Evolutionary conservation across 2,329 filamentous ascomycete species (phyloP).

Genomic region (Scedosporium minutisporum): DNA sequence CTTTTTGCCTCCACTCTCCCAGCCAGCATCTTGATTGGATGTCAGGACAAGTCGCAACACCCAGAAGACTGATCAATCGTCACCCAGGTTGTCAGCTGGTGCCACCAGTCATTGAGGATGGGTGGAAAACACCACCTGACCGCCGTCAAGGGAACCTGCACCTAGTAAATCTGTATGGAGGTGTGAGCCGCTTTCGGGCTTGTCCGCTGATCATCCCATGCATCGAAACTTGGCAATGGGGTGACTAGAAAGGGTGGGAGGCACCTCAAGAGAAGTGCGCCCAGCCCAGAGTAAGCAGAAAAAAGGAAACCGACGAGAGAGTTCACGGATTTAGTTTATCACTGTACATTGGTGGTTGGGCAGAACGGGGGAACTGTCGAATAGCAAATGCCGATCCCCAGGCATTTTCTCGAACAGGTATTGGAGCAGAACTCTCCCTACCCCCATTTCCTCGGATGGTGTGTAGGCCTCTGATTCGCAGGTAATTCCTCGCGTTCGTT

Average conservation of each 20-base stretch:
- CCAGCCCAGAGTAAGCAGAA: too few relatives aligned
- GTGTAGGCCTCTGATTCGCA: not conserved
- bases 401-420: too few relatives aligned
- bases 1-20: not conserved
- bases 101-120: not conserved
- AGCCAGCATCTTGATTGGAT: too few relatives aligned
- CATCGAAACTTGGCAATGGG: not conserved
- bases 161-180: not conserved
- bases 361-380: too few relatives aligned
- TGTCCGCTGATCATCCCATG: constrained; percentile 5
- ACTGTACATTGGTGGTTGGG: too few relatives aligned
- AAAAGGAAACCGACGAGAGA: too few relatives aligned
- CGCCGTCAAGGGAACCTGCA: not conserved
- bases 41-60: too few relatives aligned
- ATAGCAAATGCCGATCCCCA: too few relatives aligned
- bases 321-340: too few relatives aligned
- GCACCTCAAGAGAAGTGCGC: not conserved
- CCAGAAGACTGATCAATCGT: not conserved
- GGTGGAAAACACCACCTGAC: too few relatives aligned
- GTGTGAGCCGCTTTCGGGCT: not conserved
- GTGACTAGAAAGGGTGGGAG: not conserved
- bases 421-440: too few relatives aligned
- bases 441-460: not conserved
- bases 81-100: not conserved
- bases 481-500: not conserved